Base-by-base conservation (phyloP, 345 rosid species). In the Turritis glabra region DNA sequence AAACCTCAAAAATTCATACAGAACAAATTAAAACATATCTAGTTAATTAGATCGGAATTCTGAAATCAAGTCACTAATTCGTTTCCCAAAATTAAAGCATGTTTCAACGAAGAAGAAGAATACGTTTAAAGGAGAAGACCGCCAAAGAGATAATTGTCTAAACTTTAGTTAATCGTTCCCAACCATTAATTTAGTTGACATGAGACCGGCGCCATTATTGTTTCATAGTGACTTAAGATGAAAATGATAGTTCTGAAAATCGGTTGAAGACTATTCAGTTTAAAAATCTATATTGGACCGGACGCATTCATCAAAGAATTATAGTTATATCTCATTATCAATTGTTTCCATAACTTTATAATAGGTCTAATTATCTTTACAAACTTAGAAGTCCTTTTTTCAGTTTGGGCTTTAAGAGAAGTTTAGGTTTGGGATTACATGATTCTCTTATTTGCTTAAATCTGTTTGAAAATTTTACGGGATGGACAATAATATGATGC, bases 161-260 rank as follows among this genome's bases (percentile, higher is more conserved):
- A 22, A 29, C 11, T 32, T 22, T 21, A 21, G 50, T 35, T 55
- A 56, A 7, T 54, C 13, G 57, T 23, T 65, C 38, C 62, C 51
- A 72, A 29, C 73, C 79, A 58, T 67, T 58, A 59, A 32, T 67
- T 67, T 50, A 38, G 79, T 58, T 67, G 73, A 67, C 30, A 50
- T 6, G 6, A 18, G 47, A 46, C 51, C 18, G 7, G n/a, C n/a
- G n/a, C n/a, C 66, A 54, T 23, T 43, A 55, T 54, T 54, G 65
- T 46, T 64, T 32, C 77, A 73, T 47, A 47, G 33, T 50, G 60
- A 35, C 32, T 9, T 9, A 58, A 14, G 15, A 44, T 75, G 67
- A 75, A 67, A 75, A 67, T 27, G 78, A 75, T 58, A 37, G 54
- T 58, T 58, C 43, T 74, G 60, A 75, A 66, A 58, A 15, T 75